phyloP scores from a whole-genome alignment of 2,329 filamentous ascomycete species.

The Xylaria sp. region DNA sequence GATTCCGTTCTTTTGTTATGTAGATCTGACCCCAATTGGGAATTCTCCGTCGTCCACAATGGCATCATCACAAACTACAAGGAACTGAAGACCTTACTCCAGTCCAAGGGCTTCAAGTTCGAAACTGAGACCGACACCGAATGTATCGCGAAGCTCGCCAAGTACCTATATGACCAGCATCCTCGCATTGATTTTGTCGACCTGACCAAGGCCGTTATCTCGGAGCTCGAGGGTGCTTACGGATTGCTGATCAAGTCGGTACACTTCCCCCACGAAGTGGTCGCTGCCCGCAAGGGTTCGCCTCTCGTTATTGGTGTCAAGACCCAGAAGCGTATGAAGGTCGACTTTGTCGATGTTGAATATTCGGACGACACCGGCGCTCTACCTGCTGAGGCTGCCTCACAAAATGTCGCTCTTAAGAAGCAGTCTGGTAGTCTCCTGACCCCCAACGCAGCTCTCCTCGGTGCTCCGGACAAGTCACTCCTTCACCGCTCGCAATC shows the following conservation, averaged over 20 bases:
- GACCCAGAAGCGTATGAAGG: constrained; percentile 99
- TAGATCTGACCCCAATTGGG: constrained; percentile 93
- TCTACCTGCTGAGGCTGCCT: constrained; percentile 91
- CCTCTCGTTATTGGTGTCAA: constrained; percentile 97
- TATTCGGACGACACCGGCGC: constrained; percentile 86
- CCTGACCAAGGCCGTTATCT: constrained; percentile 96
- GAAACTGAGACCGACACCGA: constrained; percentile 99
- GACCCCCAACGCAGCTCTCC: constrained; percentile 68
- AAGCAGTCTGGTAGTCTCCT: constrained; percentile 79
- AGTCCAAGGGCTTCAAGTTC: constrained; percentile 96
- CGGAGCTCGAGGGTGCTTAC: constrained; percentile 97
- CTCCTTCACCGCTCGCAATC: constrained; percentile 98
- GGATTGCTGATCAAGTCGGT: constrained; percentile 98
- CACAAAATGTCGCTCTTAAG: constrained; percentile 96
- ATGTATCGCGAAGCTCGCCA: constrained; percentile 98
- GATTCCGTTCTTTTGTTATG: constrained; percentile 35
- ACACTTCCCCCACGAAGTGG: constrained; percentile 97
- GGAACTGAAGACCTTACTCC: constrained; percentile 93
- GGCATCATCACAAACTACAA: constrained; percentile 99
- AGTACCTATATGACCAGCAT: constrained; percentile 97
- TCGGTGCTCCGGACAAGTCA: constrained; percentile 95
- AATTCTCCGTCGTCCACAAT: constrained; percentile 98
- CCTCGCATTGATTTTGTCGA: constrained; percentile 95
- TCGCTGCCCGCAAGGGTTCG: constrained; percentile 98
- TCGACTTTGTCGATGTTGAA: constrained; percentile 99